phyloP scores from a whole-genome alignment of 169 alveolate genomes.

The Eimeria falciformis region DNA sequence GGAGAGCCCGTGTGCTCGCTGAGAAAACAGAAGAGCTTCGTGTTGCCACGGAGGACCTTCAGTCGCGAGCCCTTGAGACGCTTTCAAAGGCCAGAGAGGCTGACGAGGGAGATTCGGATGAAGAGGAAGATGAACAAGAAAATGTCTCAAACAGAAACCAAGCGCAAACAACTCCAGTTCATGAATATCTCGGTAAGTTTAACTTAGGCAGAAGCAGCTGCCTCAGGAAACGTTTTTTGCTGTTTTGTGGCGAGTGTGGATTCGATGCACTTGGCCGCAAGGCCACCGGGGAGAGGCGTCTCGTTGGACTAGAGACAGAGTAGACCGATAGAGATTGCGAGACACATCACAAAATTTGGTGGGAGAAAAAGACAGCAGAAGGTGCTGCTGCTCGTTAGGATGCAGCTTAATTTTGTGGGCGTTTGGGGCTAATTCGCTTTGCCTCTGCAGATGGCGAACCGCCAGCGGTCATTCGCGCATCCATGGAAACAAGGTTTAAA shows the following conservation, averaged over 20 bases:
- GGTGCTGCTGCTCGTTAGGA: not conserved
- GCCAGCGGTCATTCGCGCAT: not conserved
- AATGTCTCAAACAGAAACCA: not conserved
- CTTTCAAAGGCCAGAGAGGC: not conserved
- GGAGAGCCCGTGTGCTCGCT: constrained; percentile 19
- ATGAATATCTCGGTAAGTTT: not conserved
- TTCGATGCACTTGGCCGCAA: too few species aligned
- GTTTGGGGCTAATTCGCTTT: too few species aligned
- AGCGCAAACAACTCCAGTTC: too few species aligned
- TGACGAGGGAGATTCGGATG: constrained; percentile 21
- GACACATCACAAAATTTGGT: too few species aligned
- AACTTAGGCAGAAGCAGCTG: too few species aligned
- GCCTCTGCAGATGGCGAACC: not conserved
- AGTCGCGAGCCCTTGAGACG: not conserved
- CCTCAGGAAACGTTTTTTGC: too few species aligned
- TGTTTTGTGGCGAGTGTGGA: too few species aligned
- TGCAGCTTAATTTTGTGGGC: not conserved
- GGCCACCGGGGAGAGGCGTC: too few species aligned
- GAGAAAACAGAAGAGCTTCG: constrained; percentile 47
- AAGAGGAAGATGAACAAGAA: constrained; percentile 44
- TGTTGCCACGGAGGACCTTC: not conserved
- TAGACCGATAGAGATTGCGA: too few species aligned
- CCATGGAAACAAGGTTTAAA: not conserved
- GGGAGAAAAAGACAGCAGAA: not conserved
- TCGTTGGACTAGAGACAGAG: too few species aligned